These are phyloP conservation scores for Trichoderma aggressivum DNA, from an alignment of 2,329 filamentous ascomycete species.

Conservation along the genomic window DNA sequence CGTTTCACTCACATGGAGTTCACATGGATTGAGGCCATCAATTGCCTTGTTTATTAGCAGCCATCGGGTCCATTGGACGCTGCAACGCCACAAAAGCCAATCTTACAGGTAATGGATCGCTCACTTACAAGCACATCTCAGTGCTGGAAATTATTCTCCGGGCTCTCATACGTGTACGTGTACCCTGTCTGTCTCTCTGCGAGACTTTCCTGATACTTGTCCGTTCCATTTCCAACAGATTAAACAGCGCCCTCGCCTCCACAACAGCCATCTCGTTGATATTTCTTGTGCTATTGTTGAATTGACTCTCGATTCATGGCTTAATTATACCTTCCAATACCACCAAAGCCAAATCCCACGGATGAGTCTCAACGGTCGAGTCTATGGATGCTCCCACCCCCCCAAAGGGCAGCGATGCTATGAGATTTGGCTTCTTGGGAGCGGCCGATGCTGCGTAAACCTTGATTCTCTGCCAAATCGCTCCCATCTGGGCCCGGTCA, in stretches of 20 bases:
- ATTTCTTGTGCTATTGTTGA: no score
- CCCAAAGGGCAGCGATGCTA: slow-evolving; percentile 23
- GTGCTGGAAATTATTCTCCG: no score
- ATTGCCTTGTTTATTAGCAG: no score
- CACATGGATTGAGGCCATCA: no score
- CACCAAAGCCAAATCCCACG: no score
- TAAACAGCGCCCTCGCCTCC: neutral
- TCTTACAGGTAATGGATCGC: no score
- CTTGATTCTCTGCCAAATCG: neutral
- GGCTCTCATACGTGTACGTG: no score
- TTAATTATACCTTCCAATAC: neutral
- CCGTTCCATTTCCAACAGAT: neutral
- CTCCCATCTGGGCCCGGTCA: neutral
- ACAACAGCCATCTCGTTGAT: neutral
- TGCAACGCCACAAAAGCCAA: no score
- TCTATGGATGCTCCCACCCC: slow-evolving; percentile 11
- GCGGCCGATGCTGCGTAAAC: slow-evolving; percentile 39
- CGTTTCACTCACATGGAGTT: no score
- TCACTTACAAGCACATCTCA: no score
- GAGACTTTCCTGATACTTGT: neutral
- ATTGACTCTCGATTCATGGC: neutral
- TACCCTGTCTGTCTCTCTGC: neutral
- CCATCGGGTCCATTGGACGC: no score
- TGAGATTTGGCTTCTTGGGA: slow-evolving; percentile 42
- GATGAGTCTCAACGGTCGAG: slow-evolving; percentile 6